phyloP scores from a whole-genome alignment of 2,329 filamentous ascomycete species.

The Trichophyton simii region DNA sequence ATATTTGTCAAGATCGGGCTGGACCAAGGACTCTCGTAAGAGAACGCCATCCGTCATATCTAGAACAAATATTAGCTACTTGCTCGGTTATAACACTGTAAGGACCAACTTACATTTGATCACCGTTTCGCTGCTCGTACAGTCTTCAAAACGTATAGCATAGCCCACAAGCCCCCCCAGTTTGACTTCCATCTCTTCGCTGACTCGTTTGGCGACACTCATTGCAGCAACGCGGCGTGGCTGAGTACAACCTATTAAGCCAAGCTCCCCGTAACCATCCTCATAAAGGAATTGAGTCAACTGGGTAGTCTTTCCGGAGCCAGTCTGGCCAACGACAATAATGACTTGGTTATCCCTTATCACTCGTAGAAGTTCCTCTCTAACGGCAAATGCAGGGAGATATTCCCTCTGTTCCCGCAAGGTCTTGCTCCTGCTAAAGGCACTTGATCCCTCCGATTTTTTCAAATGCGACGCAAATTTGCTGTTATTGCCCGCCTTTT shows the following conservation, averaged over 20 bases:
- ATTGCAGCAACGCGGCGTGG: constrained; percentile 93
- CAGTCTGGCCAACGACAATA: constrained; percentile 93
- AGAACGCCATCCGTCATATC: constrained; percentile 97
- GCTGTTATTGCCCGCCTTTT: constrained; percentile 47
- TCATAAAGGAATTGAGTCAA: constrained; percentile 92
- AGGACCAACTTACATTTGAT: constrained; percentile 60
- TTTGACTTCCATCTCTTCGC: constrained; percentile 93
- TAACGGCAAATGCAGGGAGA: constrained; percentile 86
- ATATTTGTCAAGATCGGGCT: constrained; percentile 86
- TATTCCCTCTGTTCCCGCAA: constrained; percentile 84
- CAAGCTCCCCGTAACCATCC: constrained; percentile 76
- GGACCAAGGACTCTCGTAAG: constrained; percentile 81
- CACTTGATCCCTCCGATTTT: constrained; percentile 71
- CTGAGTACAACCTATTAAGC: constrained; percentile 93
- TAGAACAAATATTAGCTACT: constrained; percentile 13
- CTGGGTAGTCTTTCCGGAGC: constrained; percentile 95
- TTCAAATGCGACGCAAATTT: constrained; percentile 91
- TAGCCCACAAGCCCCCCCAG: constrained; percentile 84
- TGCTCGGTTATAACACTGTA: background rate
- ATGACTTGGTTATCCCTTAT: constrained; percentile 95
- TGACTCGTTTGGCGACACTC: constrained; percentile 96
- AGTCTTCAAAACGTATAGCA: constrained; percentile 96
- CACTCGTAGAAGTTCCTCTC: constrained; percentile 81
- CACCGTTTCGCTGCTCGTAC: constrained; percentile 83
- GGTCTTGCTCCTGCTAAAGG: constrained; percentile 86